A percentile compares a stretch with the other conserved stretches of the same genome.
Conservation (phyloP, 2,329 filamentous ascomycete genomes). For the Arthrobotrys entomopaga region DNA sequence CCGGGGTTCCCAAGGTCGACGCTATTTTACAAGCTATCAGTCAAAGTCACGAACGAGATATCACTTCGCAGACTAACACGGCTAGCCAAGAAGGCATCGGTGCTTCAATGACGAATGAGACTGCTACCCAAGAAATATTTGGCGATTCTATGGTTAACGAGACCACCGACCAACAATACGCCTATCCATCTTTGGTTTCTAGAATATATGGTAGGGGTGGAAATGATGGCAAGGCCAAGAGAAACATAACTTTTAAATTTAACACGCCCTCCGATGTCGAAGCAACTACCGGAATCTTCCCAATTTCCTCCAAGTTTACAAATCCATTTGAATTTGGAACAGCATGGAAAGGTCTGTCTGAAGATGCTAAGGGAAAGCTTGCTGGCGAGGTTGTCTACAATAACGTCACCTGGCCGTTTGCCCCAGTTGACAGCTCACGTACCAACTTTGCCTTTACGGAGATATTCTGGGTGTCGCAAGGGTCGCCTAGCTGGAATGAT, state of each 20-base stretch:
- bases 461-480: constrained; percentile 23
- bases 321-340: constrained; percentile 31
- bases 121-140: not conserved
- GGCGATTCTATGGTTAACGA: not conserved
- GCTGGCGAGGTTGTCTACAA: constrained; percentile 8
- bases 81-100: not conserved
- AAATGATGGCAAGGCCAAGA: constrained; percentile 1
- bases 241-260: constrained; percentile 30
- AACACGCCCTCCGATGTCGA: constrained; percentile 11
- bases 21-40: constrained; percentile 27
- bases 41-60: not conserved
- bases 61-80: not conserved
- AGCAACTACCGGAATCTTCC: constrained; percentile 24
- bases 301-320: constrained; percentile 1
- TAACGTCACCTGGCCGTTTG: constrained; percentile 25
- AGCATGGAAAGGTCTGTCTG: constrained; percentile 31
- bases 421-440: constrained; percentile 11
- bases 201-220: not conserved
- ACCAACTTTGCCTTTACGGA: constrained; percentile 33
- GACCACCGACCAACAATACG: not conserved
- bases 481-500: constrained; percentile 14
- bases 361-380: constrained; percentile 34
- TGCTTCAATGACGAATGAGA: not conserved
- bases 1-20: constrained; percentile 20
- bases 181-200: not conserved